phyloP scores from a whole-genome alignment of 345 rosid genomes.

The Citrus cavaleriei region DNA sequence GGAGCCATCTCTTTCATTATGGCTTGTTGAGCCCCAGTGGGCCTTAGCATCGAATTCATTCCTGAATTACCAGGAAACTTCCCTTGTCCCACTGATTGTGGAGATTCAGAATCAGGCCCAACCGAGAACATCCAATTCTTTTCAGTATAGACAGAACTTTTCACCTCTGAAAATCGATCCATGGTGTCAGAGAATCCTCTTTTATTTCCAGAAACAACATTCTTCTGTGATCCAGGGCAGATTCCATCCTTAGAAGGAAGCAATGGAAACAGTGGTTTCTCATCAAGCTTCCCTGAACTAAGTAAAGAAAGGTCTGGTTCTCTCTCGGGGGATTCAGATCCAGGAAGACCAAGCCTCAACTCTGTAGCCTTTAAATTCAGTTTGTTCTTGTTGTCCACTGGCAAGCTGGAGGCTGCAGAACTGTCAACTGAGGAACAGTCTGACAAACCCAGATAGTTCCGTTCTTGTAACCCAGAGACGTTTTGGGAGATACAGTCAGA shows the following conservation, averaged over 20 bases:
- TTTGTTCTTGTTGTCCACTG: conserved; percentile 43
- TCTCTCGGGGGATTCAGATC: conserved; percentile 68
- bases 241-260: conserved; percentile 57
- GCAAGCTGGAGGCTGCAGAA: conserved; percentile 47
- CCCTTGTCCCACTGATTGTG: conserved; percentile 36
- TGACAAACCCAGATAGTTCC: conserved; percentile 69
- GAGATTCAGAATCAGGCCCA: conserved; percentile 39
- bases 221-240: conserved; percentile 44
- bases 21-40: conserved; percentile 35
- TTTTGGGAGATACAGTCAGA: conserved; percentile 41
- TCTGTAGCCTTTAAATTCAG: conserved; percentile 84
- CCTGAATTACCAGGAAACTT: conserved; percentile 42
- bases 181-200: conserved; percentile 82
- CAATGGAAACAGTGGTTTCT: conserved; percentile 74
- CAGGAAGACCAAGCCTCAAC: conserved; percentile 83
- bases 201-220: conserved; percentile 62
- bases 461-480: conserved; percentile 51
- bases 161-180: conserved; percentile 62
- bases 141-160: conserved; percentile 46
- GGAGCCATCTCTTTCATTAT: conserved; percentile 42
- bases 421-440: conserved; percentile 82
- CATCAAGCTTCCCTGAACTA: conserved; percentile 50
- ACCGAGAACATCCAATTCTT: conserved; percentile 62
- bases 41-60: conserved; percentile 37
- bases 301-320: conserved; percentile 42